Evolutionary conservation across 768 basidiomycete genomes (phyloP).

Genomic region (Tephrocybe sp.): DNA sequence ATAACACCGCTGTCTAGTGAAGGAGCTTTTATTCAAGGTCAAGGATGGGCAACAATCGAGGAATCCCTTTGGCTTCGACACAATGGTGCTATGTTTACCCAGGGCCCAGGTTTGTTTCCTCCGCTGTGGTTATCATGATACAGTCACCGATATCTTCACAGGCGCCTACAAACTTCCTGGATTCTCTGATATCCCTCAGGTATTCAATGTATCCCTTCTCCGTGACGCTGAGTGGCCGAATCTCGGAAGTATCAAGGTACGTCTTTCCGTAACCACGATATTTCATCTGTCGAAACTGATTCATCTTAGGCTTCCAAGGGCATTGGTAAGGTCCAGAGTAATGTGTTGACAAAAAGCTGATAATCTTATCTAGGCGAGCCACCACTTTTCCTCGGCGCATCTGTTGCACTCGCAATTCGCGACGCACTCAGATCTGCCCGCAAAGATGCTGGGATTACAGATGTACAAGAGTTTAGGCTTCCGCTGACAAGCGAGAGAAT

Average conservation of each 20-base stretch:
- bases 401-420: conserved; percentile 17
- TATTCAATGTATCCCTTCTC: conserved; percentile 18
- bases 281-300: background rate
- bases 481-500: conserved; percentile 17
- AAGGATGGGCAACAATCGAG: conserved; percentile 18
- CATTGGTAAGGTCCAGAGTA: conserved; percentile 8
- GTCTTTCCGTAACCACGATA: background rate
- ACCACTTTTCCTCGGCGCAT: conserved; percentile 15
- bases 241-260: conserved; percentile 15
- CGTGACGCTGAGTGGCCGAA: conserved; percentile 19
- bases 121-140: background rate
- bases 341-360: background rate
- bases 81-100: conserved; percentile 17
- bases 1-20: conserved; percentile 1
- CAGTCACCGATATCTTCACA: background rate
- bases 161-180: conserved; percentile 19
- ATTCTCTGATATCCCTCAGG: conserved; percentile 17
- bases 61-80: conserved; percentile 18
- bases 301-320: conserved; percentile 10
- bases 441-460: conserved; percentile 16
- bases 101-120: conserved; percentile 9
- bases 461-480: conserved; percentile 14
- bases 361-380: conserved; percentile 7
- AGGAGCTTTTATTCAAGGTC: conserved; percentile 17
- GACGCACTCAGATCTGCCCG: conserved; percentile 16